Percentiles rank a stretch among this genome's conserved stretches.
These are phyloP conservation scores for Nannizziopsis barbatae DNA, from an alignment of 2,329 filamentous ascomycete species.

Conservation along the genomic window DNA sequence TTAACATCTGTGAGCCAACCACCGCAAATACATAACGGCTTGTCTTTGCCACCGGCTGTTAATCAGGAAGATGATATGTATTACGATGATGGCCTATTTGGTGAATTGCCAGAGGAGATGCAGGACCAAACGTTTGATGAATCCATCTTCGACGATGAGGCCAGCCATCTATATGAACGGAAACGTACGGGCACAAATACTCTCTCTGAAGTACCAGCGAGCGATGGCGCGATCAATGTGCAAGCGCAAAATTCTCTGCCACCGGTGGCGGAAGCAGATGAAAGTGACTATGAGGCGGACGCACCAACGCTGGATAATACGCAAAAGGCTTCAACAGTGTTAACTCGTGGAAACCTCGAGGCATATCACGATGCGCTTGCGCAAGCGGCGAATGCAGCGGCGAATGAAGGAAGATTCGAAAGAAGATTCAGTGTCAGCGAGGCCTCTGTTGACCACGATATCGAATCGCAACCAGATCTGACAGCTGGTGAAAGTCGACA, in stretches of 20 bases:
- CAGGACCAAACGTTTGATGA: slow-evolving; percentile 35
- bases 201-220: slow-evolving; percentile 4
- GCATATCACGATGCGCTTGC: slow-evolving; percentile 78
- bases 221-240: background rate
- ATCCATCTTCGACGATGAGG: slow-evolving; percentile 40
- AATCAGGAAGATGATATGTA: slow-evolving; percentile 35
- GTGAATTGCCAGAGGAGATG: slow-evolving; percentile 27
- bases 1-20: background rate
- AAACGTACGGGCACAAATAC: slow-evolving; percentile 18
- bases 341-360: slow-evolving; percentile 40
- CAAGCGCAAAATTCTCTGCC: background rate
- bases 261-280: background rate
- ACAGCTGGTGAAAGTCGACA: slow-evolving; percentile 40
- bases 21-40: background rate
- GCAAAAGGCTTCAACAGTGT: slow-evolving; percentile 13
- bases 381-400: slow-evolving; percentile 66
- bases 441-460: slow-evolving; percentile 25
- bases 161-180: slow-evolving; percentile 33
- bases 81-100: slow-evolving; percentile 38
- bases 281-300: background rate
- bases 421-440: slow-evolving; percentile 45
- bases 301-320: background rate
- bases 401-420: slow-evolving; percentile 62
- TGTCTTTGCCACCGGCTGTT: slow-evolving; percentile 12
- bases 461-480: slow-evolving; percentile 35